Percentiles rank a stretch among this genome's conserved stretches.
Evolutionary conservation across 805 yeast genomes (phyloP).

Genomic region (Saccharomycopsis sp.): DNA sequence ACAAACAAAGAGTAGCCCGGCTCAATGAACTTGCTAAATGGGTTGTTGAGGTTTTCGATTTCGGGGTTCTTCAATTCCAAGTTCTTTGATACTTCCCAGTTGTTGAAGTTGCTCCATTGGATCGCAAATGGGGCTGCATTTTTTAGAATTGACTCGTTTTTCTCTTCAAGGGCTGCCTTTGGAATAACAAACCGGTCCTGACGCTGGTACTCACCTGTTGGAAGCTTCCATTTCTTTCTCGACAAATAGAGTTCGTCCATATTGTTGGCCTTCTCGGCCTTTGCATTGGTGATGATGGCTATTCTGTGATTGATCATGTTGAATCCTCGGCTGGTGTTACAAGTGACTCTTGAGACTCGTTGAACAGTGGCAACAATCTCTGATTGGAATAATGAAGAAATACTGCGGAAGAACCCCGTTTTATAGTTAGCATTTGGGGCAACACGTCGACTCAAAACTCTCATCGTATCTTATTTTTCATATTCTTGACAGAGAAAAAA

Average conservation of each 20-base stretch:
- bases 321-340: no score
- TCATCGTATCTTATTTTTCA: no score
- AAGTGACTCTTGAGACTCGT: no score
- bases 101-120: constrained; percentile 15
- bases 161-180: neutral
- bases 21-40: constrained; percentile 15
- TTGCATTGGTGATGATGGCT: constrained; percentile 6
- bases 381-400: no score
- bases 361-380: no score
- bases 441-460: no score
- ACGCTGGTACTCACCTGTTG: constrained; percentile 18
- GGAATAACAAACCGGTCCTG: constrained; percentile 19
- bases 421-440: no score
- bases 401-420: no score
- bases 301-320: constrained; percentile 11
- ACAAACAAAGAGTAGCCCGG: constrained; percentile 19
- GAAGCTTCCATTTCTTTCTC: constrained; percentile 18
- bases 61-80: constrained; percentile 7
- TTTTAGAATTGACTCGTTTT: neutral
- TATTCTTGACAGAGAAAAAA: neutral
- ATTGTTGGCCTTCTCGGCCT: constrained; percentile 5
- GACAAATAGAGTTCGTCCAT: constrained; percentile 10
- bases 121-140: constrained; percentile 10
- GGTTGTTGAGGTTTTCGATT: constrained; percentile 14
- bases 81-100: constrained; percentile 1